Conservation (phyloP, 2,329 filamentous ascomycete genomes). For the Diplodia intermedia region DNA sequence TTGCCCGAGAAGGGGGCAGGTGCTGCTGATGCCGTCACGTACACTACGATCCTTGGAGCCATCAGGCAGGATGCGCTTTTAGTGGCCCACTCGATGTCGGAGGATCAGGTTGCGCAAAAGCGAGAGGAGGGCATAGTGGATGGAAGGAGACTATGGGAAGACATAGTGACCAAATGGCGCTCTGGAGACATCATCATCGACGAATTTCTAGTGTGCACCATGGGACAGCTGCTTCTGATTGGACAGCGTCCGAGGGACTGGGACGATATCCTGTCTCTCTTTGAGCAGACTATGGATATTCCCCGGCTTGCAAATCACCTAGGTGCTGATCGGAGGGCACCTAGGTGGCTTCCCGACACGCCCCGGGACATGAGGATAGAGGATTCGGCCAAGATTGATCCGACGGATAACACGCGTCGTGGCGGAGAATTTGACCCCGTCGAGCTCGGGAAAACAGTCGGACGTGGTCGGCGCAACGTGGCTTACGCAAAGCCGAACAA, state of each 20-base stretch:
- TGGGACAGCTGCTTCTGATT: constrained; percentile 78
- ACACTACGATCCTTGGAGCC: constrained; percentile 81
- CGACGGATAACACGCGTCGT: neutral
- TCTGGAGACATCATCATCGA: constrained; percentile 74
- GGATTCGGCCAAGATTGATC: constrained; percentile 2
- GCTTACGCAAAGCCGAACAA: constrained; percentile 58
- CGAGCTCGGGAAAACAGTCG: constrained; percentile 12
- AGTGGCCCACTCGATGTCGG: neutral
- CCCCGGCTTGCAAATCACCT: constrained; percentile 57
- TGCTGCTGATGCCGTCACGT: constrained; percentile 75
- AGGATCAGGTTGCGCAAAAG: constrained; percentile 41
- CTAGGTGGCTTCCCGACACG: constrained; percentile 29
- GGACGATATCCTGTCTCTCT: constrained; percentile 74
- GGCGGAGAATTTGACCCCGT: constrained; percentile 27
- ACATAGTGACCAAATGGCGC: constrained; percentile 78
- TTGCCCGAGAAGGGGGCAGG: constrained; percentile 69
- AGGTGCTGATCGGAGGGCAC: neutral
- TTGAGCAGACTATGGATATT: constrained; percentile 84
- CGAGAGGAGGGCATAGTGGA: constrained; percentile 63
- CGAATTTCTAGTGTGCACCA: constrained; percentile 77
- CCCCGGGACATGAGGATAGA: constrained; percentile 38
- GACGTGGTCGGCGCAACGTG: constrained; percentile 37
- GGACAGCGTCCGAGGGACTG: constrained; percentile 67
- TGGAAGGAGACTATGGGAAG: constrained; percentile 79
- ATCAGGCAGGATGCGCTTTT: constrained; percentile 59